Base-by-base conservation (phyloP, 805 yeast genomes). In the Saccharomycodes ludwigii region DNA sequence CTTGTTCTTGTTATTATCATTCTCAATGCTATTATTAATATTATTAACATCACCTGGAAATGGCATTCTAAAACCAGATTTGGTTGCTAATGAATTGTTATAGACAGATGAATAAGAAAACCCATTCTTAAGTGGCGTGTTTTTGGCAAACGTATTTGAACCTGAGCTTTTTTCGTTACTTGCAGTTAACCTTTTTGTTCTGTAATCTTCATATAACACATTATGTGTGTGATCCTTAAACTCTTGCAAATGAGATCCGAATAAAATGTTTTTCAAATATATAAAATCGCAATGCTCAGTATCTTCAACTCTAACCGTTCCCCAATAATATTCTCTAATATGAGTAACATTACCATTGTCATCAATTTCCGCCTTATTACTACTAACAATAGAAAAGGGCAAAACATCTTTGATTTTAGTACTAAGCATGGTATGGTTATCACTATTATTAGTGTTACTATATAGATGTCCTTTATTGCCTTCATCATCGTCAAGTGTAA, bases 181-280 rank as follows among this genome's bases (percentile, higher is more conserved):
- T n/a, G n/a, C n/a, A n/a, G 71, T 61, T 47, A 79, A 65, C 32
- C 70, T 76, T 44, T 68, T 70, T 13, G 88, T 76, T 58, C 94
- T 72, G 57, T 80, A 83, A 43, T 70, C 70, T 50, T 83, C 94
- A 56, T 83, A 83, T 40, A 83, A 63, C 22, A 68, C 61, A 46
- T 76, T 76, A 51, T 76, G 84, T 3, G 94, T 83, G 40, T 68
- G 61, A 42, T 82, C 93, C 58, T 79, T 81, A 54, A 83, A 73
- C 43, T 83, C 94, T 48, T 75, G 75, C 54, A 82, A 65, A 56
- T 82, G 93, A 4, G 88, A 76, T 33, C 79, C 77, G 44, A 83
- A 65, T 34, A 83, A 58, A 3, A 81, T 72, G 42, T 77, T 79
- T 47, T 80, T 73, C 55, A 83, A 65, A 29, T 70, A 63, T 13